These are phyloP conservation scores for Lasiodiplodia hormozganensis DNA, from an alignment of 2,329 filamentous ascomycete genomes.

Conservation along the genomic window DNA sequence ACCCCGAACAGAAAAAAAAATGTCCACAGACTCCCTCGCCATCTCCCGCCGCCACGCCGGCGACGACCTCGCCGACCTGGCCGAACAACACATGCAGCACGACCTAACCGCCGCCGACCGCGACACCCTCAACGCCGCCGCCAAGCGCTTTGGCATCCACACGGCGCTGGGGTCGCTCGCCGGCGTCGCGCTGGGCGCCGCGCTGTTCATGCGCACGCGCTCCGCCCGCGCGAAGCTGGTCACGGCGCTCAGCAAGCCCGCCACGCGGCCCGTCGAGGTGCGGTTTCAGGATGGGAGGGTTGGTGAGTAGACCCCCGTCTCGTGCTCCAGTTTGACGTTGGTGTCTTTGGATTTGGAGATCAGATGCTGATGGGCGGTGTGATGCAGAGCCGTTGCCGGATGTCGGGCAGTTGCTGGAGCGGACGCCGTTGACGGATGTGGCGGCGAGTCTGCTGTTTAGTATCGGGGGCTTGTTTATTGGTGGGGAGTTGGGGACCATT, in stretches of 20 bases:
- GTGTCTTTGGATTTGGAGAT: background rate
- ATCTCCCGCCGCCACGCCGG: constrained; percentile 54
- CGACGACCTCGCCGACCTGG: constrained; percentile 61
- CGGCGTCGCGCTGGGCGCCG: constrained; percentile 66
- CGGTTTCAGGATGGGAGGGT: constrained; percentile 67
- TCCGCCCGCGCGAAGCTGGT: constrained; percentile 65
- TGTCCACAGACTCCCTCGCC: constrained; percentile 56
- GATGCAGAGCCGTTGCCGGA: constrained; percentile 66
- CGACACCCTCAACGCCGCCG: constrained; percentile 62
- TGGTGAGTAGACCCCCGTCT: constrained; percentile 46
- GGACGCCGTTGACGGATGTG: constrained; percentile 65
- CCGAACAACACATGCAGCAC: constrained; percentile 65
- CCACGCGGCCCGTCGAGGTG: constrained; percentile 68
- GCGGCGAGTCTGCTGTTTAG: constrained; percentile 70
- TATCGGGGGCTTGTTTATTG: constrained; percentile 67
- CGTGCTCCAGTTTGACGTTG: background rate
- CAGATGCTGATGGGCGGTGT: background rate
- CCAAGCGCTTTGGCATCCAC: constrained; percentile 61
- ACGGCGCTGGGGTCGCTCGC: constrained; percentile 65
- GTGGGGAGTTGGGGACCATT: constrained; percentile 68
- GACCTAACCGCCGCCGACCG: constrained; percentile 67
- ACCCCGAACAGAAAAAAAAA: constrained; percentile 28
- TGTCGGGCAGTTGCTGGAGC: constrained; percentile 63
- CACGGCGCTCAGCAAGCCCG: constrained; percentile 62
- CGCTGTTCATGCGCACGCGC: constrained; percentile 64